Percentiles rank a stretch among this genome's conserved stretches.
These are phyloP conservation scores for Trichoderma sp. DNA, from an alignment of 2,329 filamentous ascomycete species.

Conservation along the genomic window DNA sequence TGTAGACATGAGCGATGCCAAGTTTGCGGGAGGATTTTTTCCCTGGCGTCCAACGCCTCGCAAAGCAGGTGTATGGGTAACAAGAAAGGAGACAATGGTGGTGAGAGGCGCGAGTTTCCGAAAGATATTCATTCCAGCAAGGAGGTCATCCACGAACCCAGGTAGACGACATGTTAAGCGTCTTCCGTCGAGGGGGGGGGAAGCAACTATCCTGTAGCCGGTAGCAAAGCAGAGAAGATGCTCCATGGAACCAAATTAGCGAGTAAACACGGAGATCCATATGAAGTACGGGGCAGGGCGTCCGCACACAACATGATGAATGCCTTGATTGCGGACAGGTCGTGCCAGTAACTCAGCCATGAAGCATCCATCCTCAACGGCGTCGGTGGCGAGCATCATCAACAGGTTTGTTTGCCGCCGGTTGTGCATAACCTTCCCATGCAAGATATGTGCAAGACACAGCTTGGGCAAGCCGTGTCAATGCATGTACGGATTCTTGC, in stretches of 20 bases:
- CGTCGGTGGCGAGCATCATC: background rate
- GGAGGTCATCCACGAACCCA: background rate
- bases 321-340: background rate
- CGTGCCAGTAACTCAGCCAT: background rate
- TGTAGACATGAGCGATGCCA: background rate
- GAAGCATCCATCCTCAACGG: background rate
- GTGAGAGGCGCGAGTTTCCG: background rate
- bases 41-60: background rate
- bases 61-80: background rate
- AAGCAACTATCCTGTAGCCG: background rate
- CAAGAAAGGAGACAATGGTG: background rate
- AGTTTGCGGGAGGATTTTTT: background rate
- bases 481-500: constrained; percentile 19
- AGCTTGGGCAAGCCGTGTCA: background rate
- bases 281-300: background rate
- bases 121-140: background rate
- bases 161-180: background rate
- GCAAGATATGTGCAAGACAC: constrained; percentile 15
- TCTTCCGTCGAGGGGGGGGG: background rate
- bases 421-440: constrained; percentile 2
- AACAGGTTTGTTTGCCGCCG: background rate
- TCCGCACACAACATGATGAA: background rate
- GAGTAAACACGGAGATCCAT: background rate
- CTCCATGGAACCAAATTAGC: background rate
- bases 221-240: background rate